Base-by-base conservation (phyloP, 1,284 basidiomycete species). In the Puccinia horiana region DNA sequence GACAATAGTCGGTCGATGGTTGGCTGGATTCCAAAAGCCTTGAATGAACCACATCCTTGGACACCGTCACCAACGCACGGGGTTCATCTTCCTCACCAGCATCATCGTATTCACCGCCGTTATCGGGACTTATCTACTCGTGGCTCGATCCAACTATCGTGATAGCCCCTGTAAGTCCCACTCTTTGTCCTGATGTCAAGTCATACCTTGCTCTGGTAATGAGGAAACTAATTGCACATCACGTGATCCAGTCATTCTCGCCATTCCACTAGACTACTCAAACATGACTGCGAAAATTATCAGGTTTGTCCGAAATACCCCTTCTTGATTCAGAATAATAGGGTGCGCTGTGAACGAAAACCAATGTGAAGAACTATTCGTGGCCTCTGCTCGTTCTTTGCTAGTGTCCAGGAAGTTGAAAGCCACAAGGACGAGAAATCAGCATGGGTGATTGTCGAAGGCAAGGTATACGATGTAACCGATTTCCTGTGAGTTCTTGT, bases 361-460 rank as follows among this genome's bases (percentile, higher is more conserved):
- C n/a, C n/a, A n/a, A n/a, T n/a, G n/a, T n/a, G 23, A 52, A 8
- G 49, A 52, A 12, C 4, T 18, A 8, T 20, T 20, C 9, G 4
- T 4, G 49, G 4, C 49, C 49, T 37, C 23, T 37, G n/a, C 47
- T 74, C 47, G 11, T n/a, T 26, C 3, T 44, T 32, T 29, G 11
- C n/a, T 47, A 77, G 82, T 49, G 65, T 56, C 78, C 85, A 85
- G 56, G 83, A 86, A 69, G 85, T 86, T 16, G 82, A 83, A 42
- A 84, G 85, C 81, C 86, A 86, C 83, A 85, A 85, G 83, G 80
- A 35, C 56, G 76, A 83, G 32, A 84, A 85, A 37, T 85, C 84
- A 23, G 85, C 85, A 79, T 85, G 85, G 85, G 84, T 86, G 72
- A 85, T 86, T 42, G 52, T 86, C 11, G 85, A 86, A 83, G 85